Percentiles rank a stretch among this genome's conserved stretches.
These are phyloP conservation scores for Jasminum sambac DNA, from an alignment of 257 asterid genomes.

Conservation along the genomic window DNA sequence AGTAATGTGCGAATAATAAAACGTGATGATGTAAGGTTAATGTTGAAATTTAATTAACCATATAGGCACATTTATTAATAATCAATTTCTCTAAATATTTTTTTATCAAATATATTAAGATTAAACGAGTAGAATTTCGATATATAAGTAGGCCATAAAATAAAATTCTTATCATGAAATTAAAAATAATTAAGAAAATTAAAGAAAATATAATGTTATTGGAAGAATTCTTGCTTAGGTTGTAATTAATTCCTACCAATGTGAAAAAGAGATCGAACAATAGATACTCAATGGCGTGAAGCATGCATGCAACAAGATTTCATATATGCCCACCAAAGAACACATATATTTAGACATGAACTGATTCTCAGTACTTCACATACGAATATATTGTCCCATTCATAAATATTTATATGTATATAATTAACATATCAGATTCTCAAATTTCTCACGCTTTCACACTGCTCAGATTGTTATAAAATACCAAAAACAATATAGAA, in stretches of 20 bases:
- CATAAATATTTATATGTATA: neutral
- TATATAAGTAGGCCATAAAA: too few relatives aligned
- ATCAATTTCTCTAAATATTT: neutral
- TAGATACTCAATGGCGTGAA: slow-evolving; percentile 18
- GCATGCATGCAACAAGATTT: slow-evolving; percentile 27
- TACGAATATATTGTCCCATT: neutral
- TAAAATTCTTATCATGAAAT: too few relatives aligned
- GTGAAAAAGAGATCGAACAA: neutral
- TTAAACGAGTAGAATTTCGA: neutral
- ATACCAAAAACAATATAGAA: neutral
- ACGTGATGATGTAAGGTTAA: too few relatives aligned
- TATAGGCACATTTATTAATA: too few relatives aligned
- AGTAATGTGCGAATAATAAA: too few relatives aligned
- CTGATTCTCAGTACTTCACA: neutral
- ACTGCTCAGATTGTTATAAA: slow-evolving; percentile 15
- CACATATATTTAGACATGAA: slow-evolving; percentile 21
- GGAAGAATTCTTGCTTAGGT: neutral
- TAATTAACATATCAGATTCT: slow-evolving; percentile 30
- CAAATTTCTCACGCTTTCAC: slow-evolving; percentile 38
- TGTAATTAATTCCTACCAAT: neutral
- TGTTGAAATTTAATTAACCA: too few relatives aligned
- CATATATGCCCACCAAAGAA: neutral
- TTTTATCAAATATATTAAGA: neutral
- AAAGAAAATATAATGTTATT: too few relatives aligned
- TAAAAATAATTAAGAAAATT: too few relatives aligned